Conservation (phyloP, 2,329 filamentous ascomycete genomes). For the Setomelanomma holmii region DNA sequence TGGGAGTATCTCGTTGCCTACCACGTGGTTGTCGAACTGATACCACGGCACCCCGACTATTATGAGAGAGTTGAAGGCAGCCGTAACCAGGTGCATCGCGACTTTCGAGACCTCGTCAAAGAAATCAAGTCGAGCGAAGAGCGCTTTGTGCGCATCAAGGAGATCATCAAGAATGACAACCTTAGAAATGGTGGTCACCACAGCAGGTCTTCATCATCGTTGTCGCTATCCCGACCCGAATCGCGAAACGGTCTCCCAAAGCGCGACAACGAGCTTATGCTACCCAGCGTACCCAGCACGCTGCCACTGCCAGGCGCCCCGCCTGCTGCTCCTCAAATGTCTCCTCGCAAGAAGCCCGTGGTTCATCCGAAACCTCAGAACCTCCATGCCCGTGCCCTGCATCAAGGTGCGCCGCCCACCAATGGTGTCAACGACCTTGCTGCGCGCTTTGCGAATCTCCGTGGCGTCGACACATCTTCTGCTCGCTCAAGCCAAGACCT, state of each 20-base stretch:
- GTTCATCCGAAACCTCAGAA: conserved; percentile 73
- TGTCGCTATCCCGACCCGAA: conserved; percentile 15
- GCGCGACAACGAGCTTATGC: conserved; percentile 45
- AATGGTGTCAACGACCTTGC: conserved; percentile 40
- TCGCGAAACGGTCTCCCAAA: conserved; percentile 25
- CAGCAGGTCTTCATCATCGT: conserved; percentile 18
- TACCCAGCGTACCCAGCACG: conserved; percentile 39
- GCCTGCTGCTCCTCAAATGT: conserved; percentile 23
- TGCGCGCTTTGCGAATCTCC: conserved; percentile 49
- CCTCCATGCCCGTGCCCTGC: conserved; percentile 67
- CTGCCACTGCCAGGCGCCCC: conserved; percentile 26
- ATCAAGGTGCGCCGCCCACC: conserved; percentile 37
- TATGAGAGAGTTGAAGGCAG: conserved; percentile 65
- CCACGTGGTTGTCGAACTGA: conserved; percentile 76
- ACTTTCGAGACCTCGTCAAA: conserved; percentile 48
- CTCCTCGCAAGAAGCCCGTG: conserved; percentile 40
- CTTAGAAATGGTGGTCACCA: conserved; percentile 62
- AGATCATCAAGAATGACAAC: conserved; percentile 61
- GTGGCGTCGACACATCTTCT: conserved; percentile 32
- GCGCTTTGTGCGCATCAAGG: conserved; percentile 56
- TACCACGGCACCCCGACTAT: conserved; percentile 80
- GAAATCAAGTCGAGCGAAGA: conserved; percentile 48
- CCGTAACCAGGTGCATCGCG: conserved; percentile 56
- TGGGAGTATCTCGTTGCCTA: conserved; percentile 84
- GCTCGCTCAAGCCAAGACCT: conserved; percentile 33